Base-by-base conservation (phyloP, 2,329 filamentous ascomycete species). In the Cytospora piceicola region DNA sequence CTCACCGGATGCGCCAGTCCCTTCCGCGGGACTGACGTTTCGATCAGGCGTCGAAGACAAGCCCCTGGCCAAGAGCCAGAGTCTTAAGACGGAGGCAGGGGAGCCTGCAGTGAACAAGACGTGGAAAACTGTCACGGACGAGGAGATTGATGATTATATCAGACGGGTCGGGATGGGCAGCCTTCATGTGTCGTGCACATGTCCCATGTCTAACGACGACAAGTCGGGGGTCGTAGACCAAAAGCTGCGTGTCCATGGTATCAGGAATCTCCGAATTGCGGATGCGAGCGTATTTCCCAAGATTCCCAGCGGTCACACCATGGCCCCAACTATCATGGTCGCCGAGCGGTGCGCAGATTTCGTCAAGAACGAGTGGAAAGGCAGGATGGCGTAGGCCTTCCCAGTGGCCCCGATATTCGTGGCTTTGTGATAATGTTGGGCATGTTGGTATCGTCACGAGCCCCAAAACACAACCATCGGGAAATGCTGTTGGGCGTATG, bases 101-200 rank as follows among this genome's bases (percentile, higher is more conserved):
- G 59, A 64, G 2, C 39, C 65, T 4, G 66, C 8, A 9, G 51
- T 17, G 36, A 39, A 39, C 14, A 58, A 62, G 12, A 63, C 52
- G 12, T 76, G 73, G 73, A 59, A 65, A 17, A 71, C 71, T 3
- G 69, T 72, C 6, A 70, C 71, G 5, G 73, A 77, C 34, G 69
- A 65, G 3, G 70, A 76, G 59, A 72, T 76, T 30, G 75, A 77
- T 30, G 69, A 65, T 5, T 76, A 71, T 27, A 61, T 65, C 8
- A 58, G 64, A 32, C 68, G 64, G 11, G 66, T 70, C 6, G 68
- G 64, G 30, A 61, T 69, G 27, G 71, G 71, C 9, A 69, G 68
- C 24, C 72, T 76, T 22, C 79, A 81, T 53, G 77, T 78, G 17
- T 73, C 75, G 32, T 77, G 78, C 11, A 80, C 82, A 72, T 76